These are phyloP conservation scores for Xylaria sp. DNA, from an alignment of 2,329 filamentous ascomycete species.

Conservation along the genomic window DNA sequence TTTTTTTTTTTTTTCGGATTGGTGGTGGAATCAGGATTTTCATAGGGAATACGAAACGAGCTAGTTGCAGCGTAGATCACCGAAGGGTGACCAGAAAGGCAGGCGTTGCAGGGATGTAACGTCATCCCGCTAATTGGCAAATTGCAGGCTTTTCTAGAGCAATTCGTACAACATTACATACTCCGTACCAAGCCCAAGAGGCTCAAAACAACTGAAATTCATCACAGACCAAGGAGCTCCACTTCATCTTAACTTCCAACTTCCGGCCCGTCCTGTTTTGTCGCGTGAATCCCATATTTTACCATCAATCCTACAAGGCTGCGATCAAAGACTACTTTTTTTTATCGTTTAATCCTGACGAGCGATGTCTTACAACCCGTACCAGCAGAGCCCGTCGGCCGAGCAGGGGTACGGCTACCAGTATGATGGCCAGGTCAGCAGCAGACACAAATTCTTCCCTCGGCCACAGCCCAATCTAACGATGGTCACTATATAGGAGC, in stretches of 20 bases:
- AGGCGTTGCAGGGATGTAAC: conserved; percentile 19
- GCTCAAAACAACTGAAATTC: conserved; percentile 21
- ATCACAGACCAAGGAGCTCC: conserved; percentile 17
- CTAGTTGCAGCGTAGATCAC: not conserved
- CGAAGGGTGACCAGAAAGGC: not conserved
- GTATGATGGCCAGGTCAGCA: conserved; percentile 52
- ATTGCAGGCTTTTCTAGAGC: conserved; percentile 7
- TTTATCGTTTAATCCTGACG: not conserved
- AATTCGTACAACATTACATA: not conserved
- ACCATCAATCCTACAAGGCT: not conserved
- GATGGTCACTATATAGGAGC: conserved; percentile 45
- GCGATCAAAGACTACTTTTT: not conserved
- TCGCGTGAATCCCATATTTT: not conserved
- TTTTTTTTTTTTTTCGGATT: not conserved
- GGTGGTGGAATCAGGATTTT: not conserved
- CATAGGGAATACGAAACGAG: not conserved
- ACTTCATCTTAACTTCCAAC: conserved; percentile 19
- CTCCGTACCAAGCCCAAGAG: not conserved
- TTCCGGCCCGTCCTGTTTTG: not conserved
- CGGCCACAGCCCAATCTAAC: conserved; percentile 12
- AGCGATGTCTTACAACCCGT: conserved; percentile 73
- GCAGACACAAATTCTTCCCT: conserved; percentile 1
- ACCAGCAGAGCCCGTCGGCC: conserved; percentile 62
- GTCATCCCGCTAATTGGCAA: conserved; percentile 23
- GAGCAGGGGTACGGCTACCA: conserved; percentile 58